A percentile compares a stretch with the other conserved stretches of the same genome.
Evolutionary conservation across 202 grass and related monocot genomes (phyloP).

Genomic region (Brachypodium distachyon): DNA sequence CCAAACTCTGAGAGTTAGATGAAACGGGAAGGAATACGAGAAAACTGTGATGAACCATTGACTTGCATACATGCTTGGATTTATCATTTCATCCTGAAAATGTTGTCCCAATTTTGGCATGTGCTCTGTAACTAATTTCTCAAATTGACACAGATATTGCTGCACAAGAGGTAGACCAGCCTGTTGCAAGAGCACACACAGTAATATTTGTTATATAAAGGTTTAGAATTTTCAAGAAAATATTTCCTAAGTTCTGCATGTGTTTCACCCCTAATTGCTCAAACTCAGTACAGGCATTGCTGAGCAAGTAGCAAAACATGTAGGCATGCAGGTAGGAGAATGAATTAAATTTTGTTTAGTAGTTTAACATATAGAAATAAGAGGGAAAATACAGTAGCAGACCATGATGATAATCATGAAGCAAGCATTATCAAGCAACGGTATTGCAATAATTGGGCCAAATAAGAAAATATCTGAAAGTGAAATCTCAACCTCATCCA

Average conservation of each 20-base stretch:
- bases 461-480: background rate
- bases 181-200: too few species aligned
- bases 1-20: slow-evolving; percentile 84
- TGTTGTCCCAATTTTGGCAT: slow-evolving; percentile 84
- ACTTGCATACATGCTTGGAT: slow-evolving; percentile 94
- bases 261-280: slow-evolving; percentile 35
- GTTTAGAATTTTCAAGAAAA: too few species aligned
- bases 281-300: slow-evolving; percentile 27
- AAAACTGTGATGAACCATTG: slow-evolving; percentile 99
- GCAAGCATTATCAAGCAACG: too few species aligned
- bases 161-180: slow-evolving; percentile 68
- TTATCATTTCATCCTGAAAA: slow-evolving; percentile 94
- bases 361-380: background rate
- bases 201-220: slow-evolving; percentile 7
- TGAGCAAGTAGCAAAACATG: slow-evolving; percentile 24
- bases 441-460: background rate
- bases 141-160: slow-evolving; percentile 83
- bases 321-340: slow-evolving; percentile 13
- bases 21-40: slow-evolving; percentile 84
- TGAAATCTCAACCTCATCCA: background rate
- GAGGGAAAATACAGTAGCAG: background rate
- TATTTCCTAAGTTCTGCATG: slow-evolving; percentile 27
- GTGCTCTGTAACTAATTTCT: slow-evolving; percentile 77
- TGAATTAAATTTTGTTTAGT: background rate
- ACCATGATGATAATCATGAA: background rate